phyloP scores from a whole-genome alignment of 169 alveolate genomes.

The Amoebophrya sp. region DNA sequence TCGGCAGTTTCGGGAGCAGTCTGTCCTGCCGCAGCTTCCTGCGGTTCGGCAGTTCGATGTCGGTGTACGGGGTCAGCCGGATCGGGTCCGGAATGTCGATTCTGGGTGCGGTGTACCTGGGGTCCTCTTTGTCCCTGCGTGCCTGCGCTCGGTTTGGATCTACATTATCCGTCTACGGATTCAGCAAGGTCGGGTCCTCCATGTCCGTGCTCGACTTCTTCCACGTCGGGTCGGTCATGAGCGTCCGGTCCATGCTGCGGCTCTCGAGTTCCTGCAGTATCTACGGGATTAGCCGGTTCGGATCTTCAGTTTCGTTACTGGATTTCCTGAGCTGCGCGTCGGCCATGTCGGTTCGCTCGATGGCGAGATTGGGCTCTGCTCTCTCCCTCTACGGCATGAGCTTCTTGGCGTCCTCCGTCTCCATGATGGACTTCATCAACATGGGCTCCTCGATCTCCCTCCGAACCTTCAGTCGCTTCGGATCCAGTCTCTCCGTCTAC shows the following conservation, averaged over 20 bases:
- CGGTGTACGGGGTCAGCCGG: background rate
- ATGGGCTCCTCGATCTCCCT: background rate
- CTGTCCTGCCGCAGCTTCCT: background rate
- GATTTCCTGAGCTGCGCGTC: background rate
- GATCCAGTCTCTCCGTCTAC: background rate
- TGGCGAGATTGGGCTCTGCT: background rate
- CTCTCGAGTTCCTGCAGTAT: background rate
- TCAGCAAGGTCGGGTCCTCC: background rate
- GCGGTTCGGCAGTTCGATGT: conserved; percentile 9
- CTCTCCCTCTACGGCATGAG: background rate
- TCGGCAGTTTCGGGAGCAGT: conserved; percentile 14
- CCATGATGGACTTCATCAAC: background rate
- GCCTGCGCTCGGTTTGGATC: background rate
- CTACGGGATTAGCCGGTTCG: background rate
- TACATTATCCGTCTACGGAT: background rate
- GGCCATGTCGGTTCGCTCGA: background rate
- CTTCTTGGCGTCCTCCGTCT: background rate
- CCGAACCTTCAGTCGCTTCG: background rate
- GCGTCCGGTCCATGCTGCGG: background rate
- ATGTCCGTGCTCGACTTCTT: background rate
- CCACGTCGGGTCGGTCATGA: background rate
- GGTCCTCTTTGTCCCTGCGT: background rate
- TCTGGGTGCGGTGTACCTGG: conserved; percentile 10
- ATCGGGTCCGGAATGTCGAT: background rate
- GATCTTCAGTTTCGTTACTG: background rate